Conservation (phyloP, 495 filamentous ascomycete genomes). For the Cercophora newfieldiana region DNA sequence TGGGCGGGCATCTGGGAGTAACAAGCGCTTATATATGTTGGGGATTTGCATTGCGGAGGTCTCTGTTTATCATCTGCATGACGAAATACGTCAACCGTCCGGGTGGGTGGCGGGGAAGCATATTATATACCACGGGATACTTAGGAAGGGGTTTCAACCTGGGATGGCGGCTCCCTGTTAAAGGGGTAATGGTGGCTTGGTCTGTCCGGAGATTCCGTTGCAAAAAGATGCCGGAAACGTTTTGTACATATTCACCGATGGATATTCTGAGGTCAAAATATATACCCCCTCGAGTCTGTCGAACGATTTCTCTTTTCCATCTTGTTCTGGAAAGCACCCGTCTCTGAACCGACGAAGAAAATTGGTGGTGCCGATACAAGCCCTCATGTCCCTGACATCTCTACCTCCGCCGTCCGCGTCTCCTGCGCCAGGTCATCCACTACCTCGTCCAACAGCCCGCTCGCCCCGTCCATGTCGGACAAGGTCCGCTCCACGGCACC, state of each 20-base stretch:
- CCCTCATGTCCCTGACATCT: conserved; percentile 21
- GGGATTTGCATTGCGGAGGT: background rate
- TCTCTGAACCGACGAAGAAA: background rate
- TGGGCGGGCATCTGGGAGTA: conserved; percentile 9
- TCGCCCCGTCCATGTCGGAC: conserved; percentile 68
- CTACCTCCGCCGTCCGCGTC: conserved; percentile 44
- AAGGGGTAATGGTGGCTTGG: background rate
- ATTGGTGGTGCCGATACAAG: background rate
- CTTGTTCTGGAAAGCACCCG: background rate
- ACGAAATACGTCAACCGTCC: background rate
- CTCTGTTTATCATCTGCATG: background rate
- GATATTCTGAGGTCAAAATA: background rate
- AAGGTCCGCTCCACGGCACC: conserved; percentile 64
- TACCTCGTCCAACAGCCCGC: conserved; percentile 44
- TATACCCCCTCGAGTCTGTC: background rate
- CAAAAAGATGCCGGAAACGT: background rate
- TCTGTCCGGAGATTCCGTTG: background rate
- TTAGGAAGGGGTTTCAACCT: background rate
- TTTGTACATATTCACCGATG: conserved; percentile 1
- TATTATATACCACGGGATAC: background rate
- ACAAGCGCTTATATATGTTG: background rate
- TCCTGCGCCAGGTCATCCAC: conserved; percentile 51
- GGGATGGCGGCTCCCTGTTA: background rate
- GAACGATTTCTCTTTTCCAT: background rate
- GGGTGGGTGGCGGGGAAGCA: background rate